Evolutionary conservation across 176 grass and related monocot genomes (phyloP), one percentile per base, ranked within the genome.

Genomic region (Paspalum notatum): DNA sequence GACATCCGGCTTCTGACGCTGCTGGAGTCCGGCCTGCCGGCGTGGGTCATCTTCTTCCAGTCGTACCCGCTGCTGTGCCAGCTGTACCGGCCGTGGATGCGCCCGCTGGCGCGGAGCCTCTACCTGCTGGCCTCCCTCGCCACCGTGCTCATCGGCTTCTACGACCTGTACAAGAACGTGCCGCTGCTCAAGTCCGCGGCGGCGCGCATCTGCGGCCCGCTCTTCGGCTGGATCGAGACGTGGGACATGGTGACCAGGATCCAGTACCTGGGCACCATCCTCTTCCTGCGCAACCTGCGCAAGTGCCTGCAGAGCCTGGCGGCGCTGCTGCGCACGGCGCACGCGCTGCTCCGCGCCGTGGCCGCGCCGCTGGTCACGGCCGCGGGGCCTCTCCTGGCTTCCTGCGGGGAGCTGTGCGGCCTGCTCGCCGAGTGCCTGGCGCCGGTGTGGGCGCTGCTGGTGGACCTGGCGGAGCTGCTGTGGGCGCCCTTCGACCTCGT

Each of bases 151-250:
- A 92, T 97, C 87, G 94, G 94, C 17, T 97, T 97, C 84, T 97
- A 97, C 72, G 94, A 97, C 80, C 88, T 97, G 3, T 97, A 97
- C 84, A 97, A 97, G 84, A 92, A 97, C 60, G 89, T 97, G 59
- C 94, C 94, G 7, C 68, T 97, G 80, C 82, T 97, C 24, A 94
- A 94, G 80, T 84, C 80, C 4, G 81, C 94, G 4, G 94, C 85
- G 12, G 85, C 84, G 47, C 87, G 78, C 75, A 82, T 97, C 77
- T 92, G 85, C 25, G 94, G 94, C 2, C 94, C 94, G 18, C 84
- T 97, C 49, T 97, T 90, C 53, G 80, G 76, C 14, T 94, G 94
- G 94, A 94, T 94, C 78, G 89, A 97, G 91, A 82, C 51, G 74
- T 97, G 91, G 94, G 94, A 97, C 63, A 97, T 97, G 91, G 68